Conservation (phyloP, 176 grass and related monocot species). For the Raddia guianensis region DNA sequence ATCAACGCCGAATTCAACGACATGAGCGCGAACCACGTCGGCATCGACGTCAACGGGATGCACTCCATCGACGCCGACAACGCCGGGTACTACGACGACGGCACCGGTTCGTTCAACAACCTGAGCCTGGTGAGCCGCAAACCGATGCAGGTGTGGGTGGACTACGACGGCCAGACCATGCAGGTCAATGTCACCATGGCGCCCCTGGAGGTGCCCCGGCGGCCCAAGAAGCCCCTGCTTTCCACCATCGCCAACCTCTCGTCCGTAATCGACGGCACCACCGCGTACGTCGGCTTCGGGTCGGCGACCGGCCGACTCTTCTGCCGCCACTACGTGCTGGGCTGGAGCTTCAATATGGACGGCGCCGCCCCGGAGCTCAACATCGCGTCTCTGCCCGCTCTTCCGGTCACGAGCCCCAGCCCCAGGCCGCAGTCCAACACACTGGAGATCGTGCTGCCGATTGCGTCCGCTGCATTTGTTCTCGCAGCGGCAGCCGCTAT, state of each 20-base stretch:
- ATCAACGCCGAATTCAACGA: conserved; percentile 74
- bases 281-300: conserved; percentile 80
- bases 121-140: conserved; percentile 53
- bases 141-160: conserved; percentile 84
- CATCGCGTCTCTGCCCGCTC: conserved; percentile 51
- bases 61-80: conserved; percentile 56
- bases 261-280: conserved; percentile 53
- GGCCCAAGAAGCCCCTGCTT: conserved; percentile 62
- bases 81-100: conserved; percentile 64
- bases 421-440: conserved; percentile 58
- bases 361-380: conserved; percentile 55
- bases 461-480: conserved; percentile 52
- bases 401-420: conserved; percentile 37
- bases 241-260: conserved; percentile 65
- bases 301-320: conserved; percentile 65
- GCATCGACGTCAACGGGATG: conserved; percentile 71
- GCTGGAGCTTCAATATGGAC: conserved; percentile 65
- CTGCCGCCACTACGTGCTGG: conserved; percentile 71
- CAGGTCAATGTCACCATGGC: conserved; percentile 73
- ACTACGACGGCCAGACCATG: conserved; percentile 65
- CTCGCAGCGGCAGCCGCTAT: conserved; percentile 43
- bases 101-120: conserved; percentile 50
- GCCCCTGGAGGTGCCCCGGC: conserved; percentile 40
- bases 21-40: conserved; percentile 87
- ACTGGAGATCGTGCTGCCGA: conserved; percentile 52